Evolutionary conservation across 257 asterid species (phyloP).

Genomic region (Osmanthus fragrans): DNA sequence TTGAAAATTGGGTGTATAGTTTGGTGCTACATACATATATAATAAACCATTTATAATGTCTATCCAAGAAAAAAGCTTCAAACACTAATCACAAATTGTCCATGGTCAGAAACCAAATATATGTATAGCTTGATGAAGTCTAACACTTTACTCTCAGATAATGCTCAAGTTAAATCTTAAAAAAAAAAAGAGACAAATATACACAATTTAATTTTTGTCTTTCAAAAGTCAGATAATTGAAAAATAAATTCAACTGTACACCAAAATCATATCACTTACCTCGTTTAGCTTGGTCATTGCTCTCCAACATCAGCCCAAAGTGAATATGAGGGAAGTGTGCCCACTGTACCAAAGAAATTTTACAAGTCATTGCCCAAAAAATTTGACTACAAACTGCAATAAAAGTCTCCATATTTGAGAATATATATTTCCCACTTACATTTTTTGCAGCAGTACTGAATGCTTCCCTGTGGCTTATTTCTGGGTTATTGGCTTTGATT

Average conservation of each 20-base stretch:
- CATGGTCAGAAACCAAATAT: background rate
- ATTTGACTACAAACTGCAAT: background rate
- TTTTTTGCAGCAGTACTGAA: slow-evolving; percentile 94
- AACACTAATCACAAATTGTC: background rate
- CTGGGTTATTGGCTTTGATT: slow-evolving; percentile 84
- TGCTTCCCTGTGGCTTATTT: slow-evolving; percentile 87
- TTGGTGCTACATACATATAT: too few species aligned
- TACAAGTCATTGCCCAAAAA: slow-evolving; percentile 14
- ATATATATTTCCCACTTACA: slow-evolving; percentile 38
- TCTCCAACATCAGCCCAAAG: slow-evolving; percentile 88
- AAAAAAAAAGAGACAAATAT: too few species aligned
- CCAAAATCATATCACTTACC: slow-evolving; percentile 23
- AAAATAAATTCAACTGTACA: background rate
- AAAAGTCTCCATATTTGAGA: background rate
- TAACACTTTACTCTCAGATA: too few species aligned
- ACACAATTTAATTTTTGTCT: too few species aligned
- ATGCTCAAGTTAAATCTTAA: too few species aligned
- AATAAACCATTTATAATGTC: too few species aligned
- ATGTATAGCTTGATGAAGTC: too few species aligned
- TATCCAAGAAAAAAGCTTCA: background rate
- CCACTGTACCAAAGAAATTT: slow-evolving; percentile 49
- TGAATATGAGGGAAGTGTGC: slow-evolving; percentile 96
- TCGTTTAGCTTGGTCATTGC: slow-evolving; percentile 54
- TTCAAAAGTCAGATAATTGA: background rate
- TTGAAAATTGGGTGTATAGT: too few species aligned